Evolutionary conservation across 805 yeast genomes (phyloP).

Genomic region (Ogataea thermomethanolica): DNA sequence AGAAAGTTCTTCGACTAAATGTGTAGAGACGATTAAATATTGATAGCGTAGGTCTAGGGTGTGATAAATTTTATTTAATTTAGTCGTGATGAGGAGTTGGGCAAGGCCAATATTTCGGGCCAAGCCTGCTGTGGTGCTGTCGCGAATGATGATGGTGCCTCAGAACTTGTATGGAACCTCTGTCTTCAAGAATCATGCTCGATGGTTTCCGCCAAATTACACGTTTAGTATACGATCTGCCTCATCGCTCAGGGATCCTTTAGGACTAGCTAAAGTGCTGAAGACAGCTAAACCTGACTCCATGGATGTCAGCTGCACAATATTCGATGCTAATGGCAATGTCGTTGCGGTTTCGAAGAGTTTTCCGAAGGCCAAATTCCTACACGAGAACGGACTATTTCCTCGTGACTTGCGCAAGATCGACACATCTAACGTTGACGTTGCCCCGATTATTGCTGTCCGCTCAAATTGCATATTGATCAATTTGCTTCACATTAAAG

Average conservation of each 20-base stretch:
- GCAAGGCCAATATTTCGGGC: not conserved
- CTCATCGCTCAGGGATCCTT: not conserved
- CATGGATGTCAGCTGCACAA: conserved; percentile 69
- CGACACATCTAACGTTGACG: conserved; percentile 69
- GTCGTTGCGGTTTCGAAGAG: conserved; percentile 67
- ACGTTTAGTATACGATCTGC: too few relatives aligned
- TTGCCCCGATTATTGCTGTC: conserved; percentile 85
- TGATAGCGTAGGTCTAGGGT: conserved; percentile 13
- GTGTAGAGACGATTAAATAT: conserved; percentile 10
- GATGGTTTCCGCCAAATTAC: too few relatives aligned
- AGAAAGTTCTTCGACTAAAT: conserved; percentile 86
- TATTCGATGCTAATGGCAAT: conserved; percentile 67
- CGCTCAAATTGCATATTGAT: conserved; percentile 74
- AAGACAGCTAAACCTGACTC: conserved; percentile 48
- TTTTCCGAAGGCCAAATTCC: conserved; percentile 68
- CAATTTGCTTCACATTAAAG: conserved; percentile 83
- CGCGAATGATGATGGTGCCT: not conserved
- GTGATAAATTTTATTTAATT: conserved; percentile 10
- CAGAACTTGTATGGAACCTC: too few relatives aligned
- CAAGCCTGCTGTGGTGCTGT: not conserved
- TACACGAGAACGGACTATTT: conserved; percentile 66
- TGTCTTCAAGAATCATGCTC: too few relatives aligned
- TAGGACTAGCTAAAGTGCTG: conserved; percentile 23
- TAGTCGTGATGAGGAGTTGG: conserved; percentile 6
- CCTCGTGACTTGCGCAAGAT: conserved; percentile 87